Base-by-base conservation (phyloP, 306 rosid species). In the Cicer arietinum region DNA sequence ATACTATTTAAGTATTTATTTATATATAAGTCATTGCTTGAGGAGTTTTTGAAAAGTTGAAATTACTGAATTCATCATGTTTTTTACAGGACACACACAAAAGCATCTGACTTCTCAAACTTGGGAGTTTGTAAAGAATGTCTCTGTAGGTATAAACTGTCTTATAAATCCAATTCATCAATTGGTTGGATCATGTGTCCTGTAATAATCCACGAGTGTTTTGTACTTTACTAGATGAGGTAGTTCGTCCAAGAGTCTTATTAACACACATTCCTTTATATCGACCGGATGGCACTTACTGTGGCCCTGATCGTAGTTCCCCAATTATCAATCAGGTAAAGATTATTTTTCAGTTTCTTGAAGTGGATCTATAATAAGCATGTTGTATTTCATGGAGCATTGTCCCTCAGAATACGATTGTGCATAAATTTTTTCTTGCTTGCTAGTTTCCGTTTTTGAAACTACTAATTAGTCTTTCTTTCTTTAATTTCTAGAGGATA, bases 191-290 rank as follows among this genome's bases (percentile, higher is more conserved):
- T 43, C 43, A 64, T 12, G 22, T 30, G 25, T 63, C 64, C 42
- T 47, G 64, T 58, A 67, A 39, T 74, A 43, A 78, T 68, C 68
- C 67, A 70, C 66, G 20, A 65, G 14, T 39, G 46, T 78, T 60
- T 84, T 50, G 52, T 56, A 47, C 64, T 70, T 53, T 73, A 74
- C 67, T 83, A 90, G 98, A 69, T 82, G 79, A 47, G 78, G 79
- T 78, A 53, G 63, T 69, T 39, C 79, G 71, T 80, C 90, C 90
- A 22, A 90, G 89, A 91, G 92, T 92, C 67, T 80, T 92, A 62
- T 77, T 92, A 83, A 84, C 91, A 20, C 98, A 92, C 77, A 90
- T 90, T 82, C 98, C 96, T 48, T 80, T 90, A 81, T 87, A 86
- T 77, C 90, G 94, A 69, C 84, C 1, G 18, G 92, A 92, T 77